Evolutionary conservation across 176 grass and related monocot genomes (phyloP), one percentile per base, ranked within the genome.

Genomic region (Dactylis glomerata): DNA sequence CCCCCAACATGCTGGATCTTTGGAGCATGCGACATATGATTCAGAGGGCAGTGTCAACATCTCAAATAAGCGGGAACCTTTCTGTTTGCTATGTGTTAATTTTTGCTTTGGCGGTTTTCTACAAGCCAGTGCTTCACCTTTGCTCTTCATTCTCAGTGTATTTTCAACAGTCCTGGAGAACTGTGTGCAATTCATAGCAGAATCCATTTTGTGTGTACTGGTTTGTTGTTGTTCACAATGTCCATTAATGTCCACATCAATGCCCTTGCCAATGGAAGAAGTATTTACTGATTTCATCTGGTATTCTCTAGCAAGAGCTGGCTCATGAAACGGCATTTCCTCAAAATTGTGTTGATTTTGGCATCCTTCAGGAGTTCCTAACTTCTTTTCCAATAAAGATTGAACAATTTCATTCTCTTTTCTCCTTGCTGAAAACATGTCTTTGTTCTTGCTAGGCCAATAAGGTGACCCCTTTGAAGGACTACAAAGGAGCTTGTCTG

Each of bases 41-140:
- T 84, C 72, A 22, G 81, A 78, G 46, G 90, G 92, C 34, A 91
- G 16, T 82, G 82, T 87, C 54, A 92, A 37, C 92, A 92, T 97
- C 89, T 94, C 90, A 89, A 90, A 92, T 78, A 92, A 92, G 76
- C 46, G 75, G 76, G 76, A 49, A 31, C 61, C 37, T 82, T 75
- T 91, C 83, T 80, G 44, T 56, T 87, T 91, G 84, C 33, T 67
- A 84, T 73, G 28, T 73, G 15, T 90, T 20, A 75, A 55, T 84
- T 72, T 86, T 64, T 52, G 75, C 75, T 81, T 85, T 64, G 85
- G 75, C 19, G 7, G 71, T 61, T 91, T 80, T 78, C 36, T 46
- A 81, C 8, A 30, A 78, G 80, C 66, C 38, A 68, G 36, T 28
- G 55, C 56, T 34, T 75, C 81, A n/a, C 66, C 62, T 41, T 83